Evolutionary conservation across 345 rosid genomes (phyloP), one percentile per base, ranked within the genome.

Genomic region (Nephelium lappaceum): DNA sequence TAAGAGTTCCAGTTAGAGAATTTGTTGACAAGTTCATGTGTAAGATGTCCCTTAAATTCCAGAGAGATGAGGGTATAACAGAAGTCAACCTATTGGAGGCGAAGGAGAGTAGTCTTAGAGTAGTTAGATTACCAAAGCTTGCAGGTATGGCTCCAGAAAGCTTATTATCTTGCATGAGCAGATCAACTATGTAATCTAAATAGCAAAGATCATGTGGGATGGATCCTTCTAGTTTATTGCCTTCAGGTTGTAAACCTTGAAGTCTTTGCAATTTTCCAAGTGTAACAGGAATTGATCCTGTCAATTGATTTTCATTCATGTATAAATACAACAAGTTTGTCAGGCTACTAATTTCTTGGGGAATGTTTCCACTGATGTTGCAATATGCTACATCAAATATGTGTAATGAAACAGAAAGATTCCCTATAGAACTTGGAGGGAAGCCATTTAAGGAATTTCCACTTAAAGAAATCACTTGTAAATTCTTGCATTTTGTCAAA

Each of bases 1-100:
- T 64, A 8, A 82, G 69, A 63, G 64, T 64, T 5, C 82, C 82
- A 63, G 12, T 81, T 19, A 81, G 55, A 8, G 51, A 65, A 76
- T 81, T 41, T 5, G n/a, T 81, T 15, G 72, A 62, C 47, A 78
- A 49, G 64, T 69, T 61, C 16, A 82, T 9, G 8, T 21, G 10
- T 57, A 82, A 63, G 16, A 78, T 8, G 38, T 47, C 23, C 11
- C 39, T 24, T 3, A n/a, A 64, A 2, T 8, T 71, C 83, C 80
- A 81, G 19, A 81, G 16, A 14, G 72, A 38, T 0, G 49, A 69
- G n/a, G 83, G 80, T 71, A 76, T 24, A 19, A 19, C 23, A 10
- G 79, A 55, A 27, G 45, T 0, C 8, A 77, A 68, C 14, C 42
- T 21, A 67, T 77, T 83, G 18, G 68, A 62, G 23, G 31, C 63